Evolutionary conservation across 495 filamentous ascomycete genomes (phyloP), one percentile per base, ranked within the genome.

Genomic region (Arthonia radiata): DNA sequence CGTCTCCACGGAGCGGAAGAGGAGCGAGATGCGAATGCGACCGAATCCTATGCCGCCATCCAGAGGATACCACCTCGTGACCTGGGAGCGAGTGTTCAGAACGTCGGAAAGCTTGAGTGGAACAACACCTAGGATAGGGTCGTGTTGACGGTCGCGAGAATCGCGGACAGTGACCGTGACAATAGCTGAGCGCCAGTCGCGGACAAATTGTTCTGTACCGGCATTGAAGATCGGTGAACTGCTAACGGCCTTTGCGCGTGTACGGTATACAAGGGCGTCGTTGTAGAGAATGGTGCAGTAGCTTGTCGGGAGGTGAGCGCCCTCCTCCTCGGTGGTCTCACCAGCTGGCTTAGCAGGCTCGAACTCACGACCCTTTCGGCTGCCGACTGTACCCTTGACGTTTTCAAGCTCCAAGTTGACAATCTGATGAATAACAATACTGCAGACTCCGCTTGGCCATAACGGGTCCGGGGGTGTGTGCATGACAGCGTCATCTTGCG

Each of bases 181-280:
- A 26, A 92, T 70, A 17, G 65, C 60, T 18, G 73, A 81, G 25
- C 80, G 59, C 83, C 83, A 94, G 44, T 94, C 83, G 8, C 83
- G 68, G n/a, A 93, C 58, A 38, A 94, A 94, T 2, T 76, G 62
- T 42, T 94, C 83, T 4, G 81, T 91, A 18, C 83, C 83, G 9
- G 83, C 82, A 37, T 93, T 90, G 54, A 90, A 94, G 35, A 93
- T 92, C 6, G 83, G 83, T 47, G 82, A 81, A 24, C 74, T 82
- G 35, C 75, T 89, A 8, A 90, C 69, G 15, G 77, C 80, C 50
- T 94, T 93, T 13, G 73, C 57, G 36, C 83, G 67, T 17, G 83
- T 94, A 34, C 79, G 74, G 51, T 92, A 94, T 47, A 60, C 77
- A 41, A 92, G 47, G 47, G 89, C 66, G 42, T 94, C 83, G 39